These are phyloP conservation scores for Exophiala sp. DNA, from an alignment of 2,329 filamentous ascomycete genomes.

Conservation along the genomic window DNA sequence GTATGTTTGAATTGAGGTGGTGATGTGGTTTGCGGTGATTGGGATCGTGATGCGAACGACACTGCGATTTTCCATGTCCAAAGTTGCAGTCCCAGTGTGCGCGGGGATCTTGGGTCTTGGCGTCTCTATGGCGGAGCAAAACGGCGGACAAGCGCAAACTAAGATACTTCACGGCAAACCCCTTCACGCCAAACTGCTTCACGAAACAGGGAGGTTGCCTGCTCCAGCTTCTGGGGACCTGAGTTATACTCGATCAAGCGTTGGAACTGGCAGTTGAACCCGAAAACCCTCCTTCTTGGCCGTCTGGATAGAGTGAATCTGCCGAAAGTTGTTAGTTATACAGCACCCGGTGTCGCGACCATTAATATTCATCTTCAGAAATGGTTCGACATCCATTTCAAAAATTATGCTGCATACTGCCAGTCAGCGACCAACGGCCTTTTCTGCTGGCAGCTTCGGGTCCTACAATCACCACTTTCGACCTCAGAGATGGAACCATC, in stretches of 20 bases:
- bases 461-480: constrained; percentile 63
- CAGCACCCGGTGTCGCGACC: no score
- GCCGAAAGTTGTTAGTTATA: neutral
- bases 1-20: constrained; percentile 27
- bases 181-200: no score
- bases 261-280: no score
- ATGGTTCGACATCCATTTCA: constrained; percentile 55
- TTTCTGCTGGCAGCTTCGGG: constrained; percentile 69
- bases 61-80: constrained; percentile 1
- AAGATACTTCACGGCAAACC: no score
- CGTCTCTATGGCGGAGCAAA: constrained; percentile 6
- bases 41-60: neutral
- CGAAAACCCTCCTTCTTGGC: no score
- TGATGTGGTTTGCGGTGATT: constrained; percentile 25
- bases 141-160: no score
- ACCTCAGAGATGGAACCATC: constrained; percentile 51
- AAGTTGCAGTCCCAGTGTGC: neutral
- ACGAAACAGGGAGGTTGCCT: no score
- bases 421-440: constrained; percentile 31
- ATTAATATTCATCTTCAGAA: no score
- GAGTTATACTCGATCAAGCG: no score
- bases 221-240: no score
- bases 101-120: constrained; percentile 8
- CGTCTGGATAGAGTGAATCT: no score
- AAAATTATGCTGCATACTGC: constrained; percentile 45